These are phyloP conservation scores for Cicer chorassanicum DNA, from an alignment of 306 rosid genomes.

Conservation along the genomic window DNA sequence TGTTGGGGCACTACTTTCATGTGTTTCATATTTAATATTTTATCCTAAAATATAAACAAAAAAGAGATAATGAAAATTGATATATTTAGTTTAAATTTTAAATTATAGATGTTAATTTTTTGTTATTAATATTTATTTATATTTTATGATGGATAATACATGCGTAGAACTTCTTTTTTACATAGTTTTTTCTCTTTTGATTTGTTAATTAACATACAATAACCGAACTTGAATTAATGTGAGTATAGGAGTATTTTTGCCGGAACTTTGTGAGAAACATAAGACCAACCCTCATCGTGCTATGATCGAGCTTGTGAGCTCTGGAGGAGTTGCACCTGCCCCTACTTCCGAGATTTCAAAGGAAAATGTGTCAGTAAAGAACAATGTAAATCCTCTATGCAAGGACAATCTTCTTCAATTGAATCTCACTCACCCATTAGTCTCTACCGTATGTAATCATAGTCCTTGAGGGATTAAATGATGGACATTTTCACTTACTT, in stretches of 20 bases:
- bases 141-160: no score
- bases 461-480: background rate
- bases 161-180: no score
- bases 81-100: no score
- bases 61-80: no score
- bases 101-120: background rate
- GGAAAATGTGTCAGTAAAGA: background rate
- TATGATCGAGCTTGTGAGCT: constrained; percentile 67
- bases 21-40: no score
- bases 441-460: background rate
- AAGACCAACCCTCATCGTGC: constrained; percentile 65
- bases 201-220: background rate
- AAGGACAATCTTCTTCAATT: background rate
- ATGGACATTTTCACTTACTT: background rate
- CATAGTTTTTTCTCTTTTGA: background rate
- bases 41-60: no score
- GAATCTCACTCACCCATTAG: background rate
- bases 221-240: background rate
- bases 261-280: constrained; percentile 64
- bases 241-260: constrained; percentile 66
- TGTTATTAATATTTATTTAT: no score
- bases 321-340: constrained; percentile 53
- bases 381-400: background rate
- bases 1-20: no score
- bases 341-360: constrained; percentile 19